Base-by-base conservation (phyloP, 192 early-diverging fungal species). In the Coemansia sp. region DNA sequence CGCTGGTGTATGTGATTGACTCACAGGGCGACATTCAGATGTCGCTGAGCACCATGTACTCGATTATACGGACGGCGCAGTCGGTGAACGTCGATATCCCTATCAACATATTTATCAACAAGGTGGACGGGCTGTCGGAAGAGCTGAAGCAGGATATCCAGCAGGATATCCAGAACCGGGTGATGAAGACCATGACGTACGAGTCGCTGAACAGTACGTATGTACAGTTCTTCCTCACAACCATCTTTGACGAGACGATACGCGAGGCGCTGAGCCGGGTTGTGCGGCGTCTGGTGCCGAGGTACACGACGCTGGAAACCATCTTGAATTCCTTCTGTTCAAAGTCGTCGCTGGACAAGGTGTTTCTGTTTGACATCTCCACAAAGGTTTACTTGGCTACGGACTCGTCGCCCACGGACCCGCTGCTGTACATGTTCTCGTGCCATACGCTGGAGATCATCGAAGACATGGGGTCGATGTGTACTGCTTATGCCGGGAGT, bases 141-240 rank as follows among this genome's bases (percentile, higher is more conserved):
- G 97, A 99, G 67, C 92, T 93, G 78, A 95, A 96, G 86, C 90
- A 94, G 89, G 94, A 99, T 74, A 96, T 92, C 31, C 93, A 96
- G 83, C 86, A 94, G 40, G 96, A 97, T 57, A 94, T 99, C 54
- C 94, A 98, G 69, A 93, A 94, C 66, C 84, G 92, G 27, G 93
- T 96, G 48, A 88, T 86, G 10, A 96, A 99, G 71, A 94, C 92
- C 63, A 86, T 99, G 44, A 83, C 84, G 10, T 92, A 93, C 68
- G 85, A 86, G 53, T 89, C 88, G 70, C 76, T 90, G 34, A 91
- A 97, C 79, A 87, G 88, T 59, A 85, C 94, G 34, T 88, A 88
- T 31, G 67, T 97, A 51, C 85, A 85, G 31, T 98, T 95, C 72
- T 90, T 95, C 69, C 83, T 96, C 60, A 99, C 97, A 0, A 91